Evolutionary conservation across 2,329 filamentous ascomycete genomes (phyloP), one percentile per base, ranked within the genome.

Genomic region (Monilinia polystroma): DNA sequence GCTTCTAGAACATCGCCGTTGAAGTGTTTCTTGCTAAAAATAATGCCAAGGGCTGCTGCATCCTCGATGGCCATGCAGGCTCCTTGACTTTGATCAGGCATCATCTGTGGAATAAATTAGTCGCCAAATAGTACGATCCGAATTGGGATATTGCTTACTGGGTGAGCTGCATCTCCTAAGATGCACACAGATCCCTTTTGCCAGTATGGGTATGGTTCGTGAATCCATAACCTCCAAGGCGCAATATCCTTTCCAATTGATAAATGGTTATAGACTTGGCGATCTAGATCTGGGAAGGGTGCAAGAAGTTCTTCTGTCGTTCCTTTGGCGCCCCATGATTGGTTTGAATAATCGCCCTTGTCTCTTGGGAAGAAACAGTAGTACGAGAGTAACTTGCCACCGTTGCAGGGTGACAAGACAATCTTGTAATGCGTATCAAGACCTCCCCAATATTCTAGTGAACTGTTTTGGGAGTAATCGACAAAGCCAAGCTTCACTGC

Each of bases 371-470:
- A 90, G 80, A 90, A 90, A 77, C 87, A 89, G 77, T 90, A 90
- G 78, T 88, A 90, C 0, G 86, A 89, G 3, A 90, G 80, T 3
- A 90, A 78, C 68, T 84, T 84, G 64, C 87, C 87, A 29, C 83
- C 84, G 73, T 89, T 88, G 78, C 88, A 90, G 6, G 88, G 87
- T 0, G 87, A 89, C 2, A 90, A 79, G 6, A 90, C 88, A 67
- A 91, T 90, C 80, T 90, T 91, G 76, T 90, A 85, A 72, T 85
- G 86, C 66, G 78, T 79, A 64, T 87, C 84, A 63, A 86, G 83
- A 1, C 88, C 88, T 35, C 88, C 88, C 88, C 88, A 90, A 79
- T 89, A 90, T 75, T 91, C 86, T 0, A 91, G 79, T 0, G 87
- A 87, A 35, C 76, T 79, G 77, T 90, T 76, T 45, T 81, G 73